These are phyloP conservation scores for Haematococcus lacustris DNA, from an alignment of 139 green algal species.

Conservation along the genomic window DNA sequence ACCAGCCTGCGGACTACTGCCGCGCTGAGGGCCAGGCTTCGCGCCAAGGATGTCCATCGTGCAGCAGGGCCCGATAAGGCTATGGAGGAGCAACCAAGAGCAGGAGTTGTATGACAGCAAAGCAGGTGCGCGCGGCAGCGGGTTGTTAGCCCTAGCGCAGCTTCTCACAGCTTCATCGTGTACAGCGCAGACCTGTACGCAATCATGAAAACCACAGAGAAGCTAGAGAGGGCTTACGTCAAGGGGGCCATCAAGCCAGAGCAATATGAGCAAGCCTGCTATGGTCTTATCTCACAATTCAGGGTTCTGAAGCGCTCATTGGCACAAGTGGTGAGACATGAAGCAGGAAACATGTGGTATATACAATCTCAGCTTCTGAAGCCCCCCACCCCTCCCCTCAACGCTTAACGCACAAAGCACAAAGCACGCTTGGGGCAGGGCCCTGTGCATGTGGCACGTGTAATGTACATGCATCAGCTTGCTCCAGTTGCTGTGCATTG, in stretches of 20 bases:
- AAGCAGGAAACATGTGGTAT: too few species aligned
- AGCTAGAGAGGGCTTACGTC: conserved; percentile 82
- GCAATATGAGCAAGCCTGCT: conserved; percentile 79
- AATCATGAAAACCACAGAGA: conserved; percentile 90
- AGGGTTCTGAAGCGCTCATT: conserved; percentile 75
- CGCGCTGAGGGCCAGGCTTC: too few species aligned
- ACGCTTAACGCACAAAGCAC: too few species aligned
- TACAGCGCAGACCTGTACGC: conserved; percentile 77
- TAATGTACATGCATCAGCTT: background rate
- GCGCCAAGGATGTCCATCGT: too few species aligned
- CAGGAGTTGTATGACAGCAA: background rate
- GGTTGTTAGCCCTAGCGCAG: background rate
- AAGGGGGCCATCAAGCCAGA: conserved; percentile 63
- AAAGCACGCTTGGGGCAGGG: background rate
- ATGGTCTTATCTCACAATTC: conserved; percentile 88
- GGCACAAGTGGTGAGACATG: conserved; percentile 45
- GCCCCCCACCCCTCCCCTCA: too few species aligned
- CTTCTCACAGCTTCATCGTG: background rate
- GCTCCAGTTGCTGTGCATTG: background rate
- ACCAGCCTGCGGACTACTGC: too few species aligned
- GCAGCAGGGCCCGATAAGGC: too few species aligned
- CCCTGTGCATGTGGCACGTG: background rate
- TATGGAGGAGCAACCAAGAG: background rate
- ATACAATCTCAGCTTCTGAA: too few species aligned
- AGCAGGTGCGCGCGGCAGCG: background rate